These are phyloP conservation scores for Penicillium sp. DNA, from an alignment of 2,329 filamentous ascomycete species.

Conservation along the genomic window DNA sequence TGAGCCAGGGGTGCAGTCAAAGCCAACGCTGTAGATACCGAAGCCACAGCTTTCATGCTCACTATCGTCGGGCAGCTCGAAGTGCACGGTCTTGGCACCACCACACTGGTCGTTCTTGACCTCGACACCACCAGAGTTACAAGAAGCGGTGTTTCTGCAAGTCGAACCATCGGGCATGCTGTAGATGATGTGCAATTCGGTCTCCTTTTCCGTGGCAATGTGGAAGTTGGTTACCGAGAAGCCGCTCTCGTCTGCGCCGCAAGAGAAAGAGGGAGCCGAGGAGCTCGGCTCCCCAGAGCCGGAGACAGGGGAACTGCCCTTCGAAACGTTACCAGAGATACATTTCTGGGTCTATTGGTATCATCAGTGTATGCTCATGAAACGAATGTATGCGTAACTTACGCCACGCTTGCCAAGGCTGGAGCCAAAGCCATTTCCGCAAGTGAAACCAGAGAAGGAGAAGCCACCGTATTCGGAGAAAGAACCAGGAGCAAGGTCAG, in stretches of 20 bases:
- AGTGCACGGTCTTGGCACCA: slow-evolving; percentile 78
- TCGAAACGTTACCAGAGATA: slow-evolving; percentile 50
- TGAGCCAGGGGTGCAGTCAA: slow-evolving; percentile 29
- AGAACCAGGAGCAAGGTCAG: slow-evolving; percentile 58
- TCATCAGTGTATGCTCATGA: slow-evolving; percentile 7
- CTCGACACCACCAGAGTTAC: slow-evolving; percentile 65
- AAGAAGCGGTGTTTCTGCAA: slow-evolving; percentile 75
- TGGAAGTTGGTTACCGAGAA: slow-evolving; percentile 78
- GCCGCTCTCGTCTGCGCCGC: slow-evolving; percentile 51
- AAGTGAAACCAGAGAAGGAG: slow-evolving; percentile 70
- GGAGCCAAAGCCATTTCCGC: slow-evolving; percentile 55
- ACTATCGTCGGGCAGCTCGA: slow-evolving; percentile 59
- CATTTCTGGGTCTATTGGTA: slow-evolving; percentile 50
- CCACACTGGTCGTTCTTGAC: slow-evolving; percentile 87
- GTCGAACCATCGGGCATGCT: slow-evolving; percentile 76
- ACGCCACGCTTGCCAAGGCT: slow-evolving; percentile 37
- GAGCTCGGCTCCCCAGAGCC: slow-evolving; percentile 29
- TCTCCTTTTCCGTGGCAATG: slow-evolving; percentile 71
- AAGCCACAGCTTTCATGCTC: slow-evolving; percentile 65
- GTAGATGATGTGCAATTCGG: slow-evolving; percentile 81
- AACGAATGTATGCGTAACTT: slow-evolving; percentile 33
- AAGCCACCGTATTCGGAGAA: slow-evolving; percentile 71
- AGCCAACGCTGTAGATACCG: slow-evolving; percentile 46
- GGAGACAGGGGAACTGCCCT: slow-evolving; percentile 46
- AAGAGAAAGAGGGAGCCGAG: slow-evolving; percentile 61